Percentiles rank a stretch among this genome's conserved stretches.
Conservation (phyloP, 2,329 filamentous ascomycete genomes). For the Paracorniculantispora psalliotae region DNA sequence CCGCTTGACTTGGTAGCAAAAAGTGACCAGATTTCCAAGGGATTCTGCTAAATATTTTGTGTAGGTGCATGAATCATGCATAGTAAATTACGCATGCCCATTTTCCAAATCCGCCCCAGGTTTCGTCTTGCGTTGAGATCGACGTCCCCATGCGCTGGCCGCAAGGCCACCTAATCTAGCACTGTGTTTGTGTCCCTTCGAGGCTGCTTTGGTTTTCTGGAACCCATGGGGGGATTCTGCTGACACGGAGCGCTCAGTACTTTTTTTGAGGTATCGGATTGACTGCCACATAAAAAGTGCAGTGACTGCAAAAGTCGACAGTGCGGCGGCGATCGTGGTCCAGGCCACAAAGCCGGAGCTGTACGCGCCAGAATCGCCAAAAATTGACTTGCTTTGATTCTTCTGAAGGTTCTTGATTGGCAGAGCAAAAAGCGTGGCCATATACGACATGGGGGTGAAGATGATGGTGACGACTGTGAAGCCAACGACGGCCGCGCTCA, state of each 20-base stretch:
- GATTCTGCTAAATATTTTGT: too few species aligned
- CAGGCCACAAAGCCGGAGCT: neutral
- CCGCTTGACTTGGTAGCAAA: too few species aligned
- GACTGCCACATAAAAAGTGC: neutral
- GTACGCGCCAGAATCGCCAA: neutral
- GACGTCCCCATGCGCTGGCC: neutral
- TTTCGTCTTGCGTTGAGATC: neutral
- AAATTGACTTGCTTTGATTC: neutral
- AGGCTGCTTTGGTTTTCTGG: neutral
- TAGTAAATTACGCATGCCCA: neutral
- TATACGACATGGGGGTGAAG: constrained; percentile 2
- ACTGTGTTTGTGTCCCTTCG: neutral
- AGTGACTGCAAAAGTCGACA: neutral
- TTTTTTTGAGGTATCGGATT: neutral
- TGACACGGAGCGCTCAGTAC: neutral
- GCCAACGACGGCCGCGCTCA: neutral
- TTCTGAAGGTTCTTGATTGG: neutral
- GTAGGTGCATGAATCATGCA: neutral
- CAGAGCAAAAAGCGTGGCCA: constrained; percentile 1
- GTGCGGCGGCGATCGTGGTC: neutral
- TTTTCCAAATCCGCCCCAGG: neutral
- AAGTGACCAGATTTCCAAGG: too few species aligned
- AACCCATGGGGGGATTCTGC: neutral
- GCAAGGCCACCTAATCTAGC: neutral
- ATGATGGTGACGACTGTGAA: constrained; percentile 3